Evolutionary conservation across 306 rosid species (phyloP).

Genomic region (Dalbergia oliveri): DNA sequence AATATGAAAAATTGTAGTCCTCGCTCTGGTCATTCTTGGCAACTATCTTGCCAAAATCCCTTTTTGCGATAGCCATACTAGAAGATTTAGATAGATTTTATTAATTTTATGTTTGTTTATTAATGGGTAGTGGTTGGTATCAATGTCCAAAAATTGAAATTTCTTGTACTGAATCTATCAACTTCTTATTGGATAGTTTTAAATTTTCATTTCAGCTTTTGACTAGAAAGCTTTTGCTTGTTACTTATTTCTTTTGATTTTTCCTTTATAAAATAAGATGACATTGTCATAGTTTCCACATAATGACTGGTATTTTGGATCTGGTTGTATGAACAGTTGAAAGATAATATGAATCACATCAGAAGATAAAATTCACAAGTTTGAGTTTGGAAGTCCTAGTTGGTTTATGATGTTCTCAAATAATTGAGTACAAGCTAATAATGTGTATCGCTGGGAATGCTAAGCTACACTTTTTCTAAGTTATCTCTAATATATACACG

Average conservation of each 20-base stretch:
- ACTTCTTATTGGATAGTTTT: too few species aligned
- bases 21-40: too few species aligned
- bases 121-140: too few species aligned
- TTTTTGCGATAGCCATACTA: too few species aligned
- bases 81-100: too few species aligned
- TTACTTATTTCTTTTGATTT: conserved; percentile 17
- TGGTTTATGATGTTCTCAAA: conserved; percentile 22
- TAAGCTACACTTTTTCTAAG: conserved; percentile 23
- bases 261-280: conserved; percentile 32
- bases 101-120: too few species aligned
- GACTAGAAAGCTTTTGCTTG: too few species aligned
- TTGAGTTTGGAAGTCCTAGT: conserved; percentile 11
- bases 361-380: conserved; percentile 25
- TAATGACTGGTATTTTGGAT: conserved; percentile 33
- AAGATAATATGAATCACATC: conserved; percentile 21
- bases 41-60: too few species aligned
- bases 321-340: background rate
- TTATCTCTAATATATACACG: conserved; percentile 31
- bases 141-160: too few species aligned
- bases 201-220: too few species aligned
- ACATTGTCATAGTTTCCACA: conserved; percentile 21
- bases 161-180: too few species aligned
- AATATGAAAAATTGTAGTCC: too few species aligned
- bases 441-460: background rate
- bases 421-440: conserved; percentile 24